Percentiles rank a stretch among this genome's conserved stretches.
Evolutionary conservation across 1,139 yeast genomes (phyloP).

Genomic region (Torulaspora globosa): DNA sequence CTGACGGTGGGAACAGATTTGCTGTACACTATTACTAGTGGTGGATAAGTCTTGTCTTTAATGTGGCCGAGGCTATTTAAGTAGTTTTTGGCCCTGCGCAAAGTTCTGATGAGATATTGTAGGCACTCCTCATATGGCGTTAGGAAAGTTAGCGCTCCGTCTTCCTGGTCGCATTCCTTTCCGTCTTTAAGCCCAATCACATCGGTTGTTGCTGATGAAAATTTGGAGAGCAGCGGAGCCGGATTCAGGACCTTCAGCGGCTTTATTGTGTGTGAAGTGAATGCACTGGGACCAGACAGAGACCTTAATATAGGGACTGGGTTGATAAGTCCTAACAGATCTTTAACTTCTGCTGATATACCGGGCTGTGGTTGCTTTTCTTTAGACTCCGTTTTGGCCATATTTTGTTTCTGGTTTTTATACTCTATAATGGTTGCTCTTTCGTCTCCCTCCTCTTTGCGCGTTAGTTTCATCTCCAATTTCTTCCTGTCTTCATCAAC

Average conservation of each 20-base stretch:
- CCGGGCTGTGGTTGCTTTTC: constrained; percentile 13
- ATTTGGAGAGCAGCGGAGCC: constrained; percentile 6
- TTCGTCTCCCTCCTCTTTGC: not conserved
- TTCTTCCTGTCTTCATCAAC: constrained; percentile 43
- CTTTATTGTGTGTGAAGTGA: not conserved
- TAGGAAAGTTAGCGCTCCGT: constrained; percentile 23
- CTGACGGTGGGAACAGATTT: constrained; percentile 79
- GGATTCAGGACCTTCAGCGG: constrained; percentile 11
- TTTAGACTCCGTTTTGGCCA: constrained; percentile 13
- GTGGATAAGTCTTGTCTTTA: constrained; percentile 60
- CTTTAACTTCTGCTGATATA: constrained; percentile 13
- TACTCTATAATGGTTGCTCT: not conserved
- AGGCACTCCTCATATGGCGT: constrained; percentile 58
- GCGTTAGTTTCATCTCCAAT: not conserved
- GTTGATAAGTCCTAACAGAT: constrained; percentile 14
- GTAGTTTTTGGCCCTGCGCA: constrained; percentile 57
- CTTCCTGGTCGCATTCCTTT: constrained; percentile 14
- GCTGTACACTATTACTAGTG: constrained; percentile 77
- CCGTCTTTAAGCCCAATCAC: constrained; percentile 10
- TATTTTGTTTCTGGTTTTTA: constrained; percentile 7
- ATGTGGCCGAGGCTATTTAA: constrained; percentile 54
- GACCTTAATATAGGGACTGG: constrained; percentile 16
- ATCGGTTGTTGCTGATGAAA: constrained; percentile 10
- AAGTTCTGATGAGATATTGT: constrained; percentile 58
- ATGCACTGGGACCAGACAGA: constrained; percentile 4